Evolutionary conservation across 257 asterid genomes (phyloP).

Genomic region (Solanum ossicruentum): DNA sequence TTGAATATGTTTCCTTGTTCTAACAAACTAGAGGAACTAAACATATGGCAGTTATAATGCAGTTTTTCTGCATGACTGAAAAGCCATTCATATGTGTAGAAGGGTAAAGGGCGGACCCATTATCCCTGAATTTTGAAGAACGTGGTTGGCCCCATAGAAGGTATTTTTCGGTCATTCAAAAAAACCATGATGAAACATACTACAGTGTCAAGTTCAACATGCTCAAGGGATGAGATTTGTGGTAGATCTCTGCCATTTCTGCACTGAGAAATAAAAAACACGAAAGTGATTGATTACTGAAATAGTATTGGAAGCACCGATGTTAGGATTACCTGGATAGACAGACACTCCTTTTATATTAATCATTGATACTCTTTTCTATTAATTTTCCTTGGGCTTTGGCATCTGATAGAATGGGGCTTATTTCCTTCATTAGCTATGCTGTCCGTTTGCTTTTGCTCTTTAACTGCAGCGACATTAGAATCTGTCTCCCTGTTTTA

Average conservation of each 20-base stretch:
- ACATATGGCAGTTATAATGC: neutral
- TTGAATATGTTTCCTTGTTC: neutral
- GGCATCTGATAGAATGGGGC: neutral
- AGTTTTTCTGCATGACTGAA: neutral
- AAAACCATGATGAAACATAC: neutral
- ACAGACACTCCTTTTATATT: neutral
- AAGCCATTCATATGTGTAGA: neutral
- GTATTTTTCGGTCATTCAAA: neutral
- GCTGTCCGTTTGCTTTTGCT: neutral
- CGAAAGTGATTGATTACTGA: neutral
- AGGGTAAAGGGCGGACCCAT: neutral
- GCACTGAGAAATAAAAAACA: neutral
- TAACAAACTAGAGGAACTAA: neutral
- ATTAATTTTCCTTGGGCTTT: neutral
- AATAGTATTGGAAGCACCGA: neutral
- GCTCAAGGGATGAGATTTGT: neutral
- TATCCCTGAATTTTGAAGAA: neutral
- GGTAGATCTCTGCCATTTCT: neutral
- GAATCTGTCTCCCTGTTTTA: neutral
- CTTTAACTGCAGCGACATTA: neutral
- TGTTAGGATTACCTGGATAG: neutral
- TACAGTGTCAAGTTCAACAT: neutral
- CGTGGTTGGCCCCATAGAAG: neutral
- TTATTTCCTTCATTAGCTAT: neutral
- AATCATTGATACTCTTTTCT: neutral